Conservation (phyloP, 23 red algal species). For the Gracilariopsis chorda region DNA sequence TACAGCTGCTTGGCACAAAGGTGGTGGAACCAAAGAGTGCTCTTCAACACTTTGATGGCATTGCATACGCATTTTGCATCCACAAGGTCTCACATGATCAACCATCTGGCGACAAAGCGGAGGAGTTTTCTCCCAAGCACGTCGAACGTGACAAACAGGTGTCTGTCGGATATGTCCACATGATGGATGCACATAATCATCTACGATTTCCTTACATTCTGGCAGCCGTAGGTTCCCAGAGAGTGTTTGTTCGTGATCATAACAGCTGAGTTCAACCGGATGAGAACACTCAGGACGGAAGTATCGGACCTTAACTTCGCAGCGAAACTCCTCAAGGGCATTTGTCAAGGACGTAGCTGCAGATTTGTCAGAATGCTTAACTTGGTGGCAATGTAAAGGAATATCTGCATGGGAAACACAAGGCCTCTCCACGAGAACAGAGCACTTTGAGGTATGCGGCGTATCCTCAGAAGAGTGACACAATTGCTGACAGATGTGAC, state of each 20-base stretch:
- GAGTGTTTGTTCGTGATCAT: neutral
- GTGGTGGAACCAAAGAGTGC: neutral
- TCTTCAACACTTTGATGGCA: slow-evolving; percentile 33
- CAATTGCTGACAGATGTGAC: slow-evolving; percentile 11
- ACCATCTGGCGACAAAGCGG: slow-evolving; percentile 1
- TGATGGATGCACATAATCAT: slow-evolving; percentile 42
- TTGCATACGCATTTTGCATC: slow-evolving; percentile 26
- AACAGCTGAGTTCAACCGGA: neutral
- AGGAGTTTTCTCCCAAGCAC: slow-evolving; percentile 8
- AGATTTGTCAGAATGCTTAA: neutral
- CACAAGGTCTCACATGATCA: slow-evolving; percentile 36
- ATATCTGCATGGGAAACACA: slow-evolving; percentile 12
- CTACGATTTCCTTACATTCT: slow-evolving; percentile 15
- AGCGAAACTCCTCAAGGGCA: neutral
- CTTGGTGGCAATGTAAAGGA: slow-evolving; percentile 14
- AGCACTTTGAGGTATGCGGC: slow-evolving; percentile 6
- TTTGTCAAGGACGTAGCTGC: neutral
- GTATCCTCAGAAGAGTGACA: slow-evolving; percentile 19
- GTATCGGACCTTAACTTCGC: slow-evolving; percentile 20
- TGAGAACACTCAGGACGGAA: slow-evolving; percentile 44
- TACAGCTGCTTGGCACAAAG: slow-evolving; percentile 41
- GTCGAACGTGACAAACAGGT: slow-evolving; percentile 8
- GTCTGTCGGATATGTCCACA: slow-evolving; percentile 31
- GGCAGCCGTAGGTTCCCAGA: neutral
- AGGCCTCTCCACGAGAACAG: neutral